phyloP scores from a whole-genome alignment of 2,329 filamentous ascomycete genomes.

The Colletotrichum sp. region DNA sequence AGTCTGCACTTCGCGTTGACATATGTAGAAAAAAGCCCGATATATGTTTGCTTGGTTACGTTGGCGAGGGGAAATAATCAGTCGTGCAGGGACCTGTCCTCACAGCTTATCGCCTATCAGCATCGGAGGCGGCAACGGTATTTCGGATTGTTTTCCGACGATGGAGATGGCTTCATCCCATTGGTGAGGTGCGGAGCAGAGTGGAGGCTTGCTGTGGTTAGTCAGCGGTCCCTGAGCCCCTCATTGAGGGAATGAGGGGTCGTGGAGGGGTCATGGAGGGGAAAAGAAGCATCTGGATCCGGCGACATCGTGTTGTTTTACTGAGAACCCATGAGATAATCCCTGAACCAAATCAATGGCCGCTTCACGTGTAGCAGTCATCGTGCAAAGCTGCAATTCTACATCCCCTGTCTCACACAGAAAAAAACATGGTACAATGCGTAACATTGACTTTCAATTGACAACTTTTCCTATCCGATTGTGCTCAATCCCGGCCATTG shows the following conservation, averaged over 20 bases:
- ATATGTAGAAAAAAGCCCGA: too few relatives aligned
- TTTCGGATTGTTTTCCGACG: neutral
- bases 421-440: neutral
- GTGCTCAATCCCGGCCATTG: neutral
- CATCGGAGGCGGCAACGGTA: too few relatives aligned
- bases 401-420: neutral
- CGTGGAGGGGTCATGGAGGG: neutral
- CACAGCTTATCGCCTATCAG: too few relatives aligned
- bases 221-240: neutral
- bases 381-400: neutral
- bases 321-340: neutral
- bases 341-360: neutral
- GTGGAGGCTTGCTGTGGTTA: neutral
- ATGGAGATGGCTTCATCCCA: neutral
- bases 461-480: neutral
- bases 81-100: too few relatives aligned
- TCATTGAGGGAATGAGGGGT: neutral
- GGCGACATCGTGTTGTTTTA: neutral
- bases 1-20: too few relatives aligned
- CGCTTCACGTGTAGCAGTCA: neutral
- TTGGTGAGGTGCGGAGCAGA: neutral
- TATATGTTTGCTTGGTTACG: too few relatives aligned
- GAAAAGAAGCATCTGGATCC: neutral
- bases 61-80: accelerated
- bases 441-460: neutral